These are phyloP conservation scores for Adansonia madagascariensis DNA, from an alignment of 441 rosid genomes.

Conservation along the genomic window DNA sequence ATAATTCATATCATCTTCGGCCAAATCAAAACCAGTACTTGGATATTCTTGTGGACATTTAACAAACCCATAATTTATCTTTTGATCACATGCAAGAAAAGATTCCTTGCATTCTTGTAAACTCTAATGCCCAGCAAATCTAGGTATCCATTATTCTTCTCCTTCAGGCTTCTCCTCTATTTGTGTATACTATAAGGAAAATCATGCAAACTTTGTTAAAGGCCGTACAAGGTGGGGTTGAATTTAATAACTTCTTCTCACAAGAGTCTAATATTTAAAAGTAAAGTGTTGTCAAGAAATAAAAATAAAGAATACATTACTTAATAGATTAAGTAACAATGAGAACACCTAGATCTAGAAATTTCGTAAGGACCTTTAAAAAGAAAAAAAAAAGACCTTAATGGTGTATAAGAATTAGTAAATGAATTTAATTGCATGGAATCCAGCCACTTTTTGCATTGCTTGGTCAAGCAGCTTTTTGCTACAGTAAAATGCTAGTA, in stretches of 20 bases:
- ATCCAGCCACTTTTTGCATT: background rate
- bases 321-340: background rate
- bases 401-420: background rate
- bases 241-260: slow-evolving; percentile 80
- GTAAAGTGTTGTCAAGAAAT: slow-evolving; percentile 25
- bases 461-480: background rate
- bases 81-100: slow-evolving; percentile 71
- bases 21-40: slow-evolving; percentile 89
- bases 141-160: slow-evolving; percentile 72
- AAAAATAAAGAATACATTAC: background rate
- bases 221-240: slow-evolving; percentile 86
- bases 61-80: slow-evolving; percentile 90
- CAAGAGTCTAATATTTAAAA: slow-evolving; percentile 52
- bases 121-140: slow-evolving; percentile 93
- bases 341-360: background rate
- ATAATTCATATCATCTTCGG: slow-evolving; percentile 87
- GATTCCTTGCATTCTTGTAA: slow-evolving; percentile 75
- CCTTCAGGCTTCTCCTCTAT: slow-evolving; percentile 65
- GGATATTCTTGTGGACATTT: slow-evolving; percentile 75
- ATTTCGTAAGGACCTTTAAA: background rate
- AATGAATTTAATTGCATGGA: background rate
- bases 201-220: slow-evolving; percentile 78
- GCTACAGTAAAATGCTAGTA: background rate
- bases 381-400: background rate
- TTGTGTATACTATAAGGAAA: slow-evolving; percentile 72